Base-by-base conservation (phyloP, 2,329 filamentous ascomycete species). In the Phoma sp. region DNA sequence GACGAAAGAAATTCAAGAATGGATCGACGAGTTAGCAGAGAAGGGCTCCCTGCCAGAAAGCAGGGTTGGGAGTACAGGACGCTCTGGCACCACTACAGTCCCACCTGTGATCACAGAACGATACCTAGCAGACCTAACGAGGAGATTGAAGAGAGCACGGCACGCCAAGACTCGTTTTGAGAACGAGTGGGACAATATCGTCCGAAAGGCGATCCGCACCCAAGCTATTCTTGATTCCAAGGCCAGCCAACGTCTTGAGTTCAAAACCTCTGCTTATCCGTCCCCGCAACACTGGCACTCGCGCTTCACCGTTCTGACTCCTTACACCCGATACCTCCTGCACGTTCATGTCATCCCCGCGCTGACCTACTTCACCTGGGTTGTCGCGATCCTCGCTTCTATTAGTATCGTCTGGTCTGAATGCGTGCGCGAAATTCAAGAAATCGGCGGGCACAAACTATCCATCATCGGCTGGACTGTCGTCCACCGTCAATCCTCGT, bases 1-100 rank as follows among this genome's bases (percentile, higher is more conserved):
- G 23, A 87, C 90, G 4, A 79, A 80, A 49, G 84, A 89, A 37
- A 95, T 93, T 68, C 86, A 88, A 62, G 93, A 96, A 64, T 99
- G 95, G 95, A 96, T 99, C 61, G 93, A 98, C 62, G 95, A 99
- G 69, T 79, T 99, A 29, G 87, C 86, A 2, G 93, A 98, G 60
- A 85, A 88, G 59, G 86, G 87, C 39, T 87, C 84, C 64, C 75
- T 91, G 5, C 84, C 87, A 2, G 90, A 93, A 61, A 78, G 71
- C 48, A 78, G 82, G 40, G 37, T 42, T 7, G 52, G 52, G 7
- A 68, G 75, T 6, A 59, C 62, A 1, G 59, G 60, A 24, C 56
- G 64, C 6, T 57, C 58, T 45, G 64, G 57, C 23, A 77, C 80
- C 18, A 76, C 80, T 25, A 70, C 74, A 5, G 76, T 93, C 2